Evolutionary conservation across 495 filamentous ascomycete genomes (phyloP), one percentile per base, ranked within the genome.

Genomic region (Immersiella caudata): DNA sequence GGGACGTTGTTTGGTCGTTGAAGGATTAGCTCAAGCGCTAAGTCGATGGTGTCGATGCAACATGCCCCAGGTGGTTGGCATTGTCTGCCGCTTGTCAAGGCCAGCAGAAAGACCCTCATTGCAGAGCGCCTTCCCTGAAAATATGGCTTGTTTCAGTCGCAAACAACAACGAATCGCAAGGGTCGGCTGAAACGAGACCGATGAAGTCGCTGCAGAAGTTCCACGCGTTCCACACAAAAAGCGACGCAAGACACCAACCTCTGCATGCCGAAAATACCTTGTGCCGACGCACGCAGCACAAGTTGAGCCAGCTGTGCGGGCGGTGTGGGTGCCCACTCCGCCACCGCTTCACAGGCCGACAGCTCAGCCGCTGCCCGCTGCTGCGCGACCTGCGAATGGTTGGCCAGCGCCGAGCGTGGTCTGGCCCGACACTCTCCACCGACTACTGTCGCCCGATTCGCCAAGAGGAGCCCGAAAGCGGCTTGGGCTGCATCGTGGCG

Each of bases 401-500:
- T 11, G 27, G 27, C 56, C 22, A 29, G 40, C 40, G 40, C 2
- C 6, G 25, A 59, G 24, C 6, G 24, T 33, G 21, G 21, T n/a
- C 18, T 59, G 18, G 24, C 24, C 56, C 56, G 56, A 59, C 22
- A 59, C 56, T 26, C 26, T 59, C 25, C 56, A 59, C 26, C 56
- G 21, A 33, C 22, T 24, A 26, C 52, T 20, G 21, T n/a, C 2
- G 56, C 56, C 7, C 21, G 24, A 35, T 29, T 27, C 21, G 56
- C 56, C 6, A 8, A 26, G 25, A n/a, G 22, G n/a, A 7, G 56
- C 56, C 56, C 56, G 26, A 27, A 33, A 59, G 24, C 56, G 56
- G 18, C 56, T 59, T 59, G 56, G 56, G 56, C 56, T 59, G 56
- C 56, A 59, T 59, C 25, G 56, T 59, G 56, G 56, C 56, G 56